These are phyloP conservation scores for Aspergillus phoenicis DNA, from an alignment of 2,329 filamentous ascomycete species.

Conservation along the genomic window DNA sequence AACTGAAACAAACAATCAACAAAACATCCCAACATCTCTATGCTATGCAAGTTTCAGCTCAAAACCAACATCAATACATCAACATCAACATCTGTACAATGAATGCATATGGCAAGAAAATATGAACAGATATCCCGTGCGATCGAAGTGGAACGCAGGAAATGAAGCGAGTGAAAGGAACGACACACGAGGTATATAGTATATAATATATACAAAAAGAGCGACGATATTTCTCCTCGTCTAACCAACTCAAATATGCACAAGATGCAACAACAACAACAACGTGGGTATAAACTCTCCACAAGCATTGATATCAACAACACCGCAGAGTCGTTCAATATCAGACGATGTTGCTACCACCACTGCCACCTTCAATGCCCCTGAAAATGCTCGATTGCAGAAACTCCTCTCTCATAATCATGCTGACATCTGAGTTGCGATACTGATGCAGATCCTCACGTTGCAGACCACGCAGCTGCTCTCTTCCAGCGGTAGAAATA, in stretches of 20 bases:
- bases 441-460: slow-evolving; percentile 40
- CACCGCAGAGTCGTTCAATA: too few relatives aligned
- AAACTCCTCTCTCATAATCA: slow-evolving; percentile 39
- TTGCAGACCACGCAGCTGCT: slow-evolving; percentile 36
- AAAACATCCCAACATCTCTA: too few relatives aligned
- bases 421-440: slow-evolving; percentile 42
- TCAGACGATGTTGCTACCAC: slow-evolving; percentile 1
- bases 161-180: neutral
- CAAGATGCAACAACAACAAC: neutral
- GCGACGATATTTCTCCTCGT: neutral
- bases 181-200: neutral
- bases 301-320: too few relatives aligned
- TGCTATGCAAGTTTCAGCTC: too few relatives aligned
- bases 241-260: neutral
- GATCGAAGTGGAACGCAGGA: neutral
- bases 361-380: slow-evolving; percentile 13
- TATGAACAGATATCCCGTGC: neutral
- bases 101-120: neutral
- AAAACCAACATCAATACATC: too few relatives aligned
- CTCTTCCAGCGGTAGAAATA: slow-evolving; percentile 32
- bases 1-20: too few relatives aligned
- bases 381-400: slow-evolving; percentile 29
- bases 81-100: neutral
- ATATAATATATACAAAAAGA: neutral
- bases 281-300: neutral